Evolutionary conservation across 208 protist genomes (phyloP).

Genomic region (Crithidia sp.): DNA sequence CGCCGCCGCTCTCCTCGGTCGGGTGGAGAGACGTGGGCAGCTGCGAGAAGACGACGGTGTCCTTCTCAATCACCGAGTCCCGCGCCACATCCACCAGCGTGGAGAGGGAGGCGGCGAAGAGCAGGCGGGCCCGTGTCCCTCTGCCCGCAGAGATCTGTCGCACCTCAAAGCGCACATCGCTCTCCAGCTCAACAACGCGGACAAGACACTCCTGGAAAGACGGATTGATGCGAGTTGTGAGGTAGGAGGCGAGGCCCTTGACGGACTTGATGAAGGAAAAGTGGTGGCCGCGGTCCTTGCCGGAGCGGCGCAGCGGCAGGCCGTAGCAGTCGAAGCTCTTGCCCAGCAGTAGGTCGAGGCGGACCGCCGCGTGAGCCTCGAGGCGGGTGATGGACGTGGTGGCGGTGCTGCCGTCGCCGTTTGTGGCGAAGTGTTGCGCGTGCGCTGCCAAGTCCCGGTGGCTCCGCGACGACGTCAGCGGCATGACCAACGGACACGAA

Average conservation of each 20-base stretch:
- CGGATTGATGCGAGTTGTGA: conserved; percentile 48
- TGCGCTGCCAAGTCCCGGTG: conserved; percentile 8
- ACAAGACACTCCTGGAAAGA: conserved; percentile 60
- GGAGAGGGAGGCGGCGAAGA: conserved; percentile 40
- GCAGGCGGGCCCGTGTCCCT: conserved; percentile 7
- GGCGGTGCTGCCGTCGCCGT: not conserved
- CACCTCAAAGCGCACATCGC: conserved; percentile 52
- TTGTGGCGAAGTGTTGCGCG: not conserved
- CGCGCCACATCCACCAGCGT: conserved; percentile 52
- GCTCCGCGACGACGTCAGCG: conserved; percentile 9
- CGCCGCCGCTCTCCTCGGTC: conserved; percentile 3
- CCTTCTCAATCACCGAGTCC: conserved; percentile 52
- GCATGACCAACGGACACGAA: conserved; percentile 4
- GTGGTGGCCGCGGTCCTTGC: conserved; percentile 7
- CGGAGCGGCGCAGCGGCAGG: conserved; percentile 21
- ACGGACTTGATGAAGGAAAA: conserved; percentile 36
- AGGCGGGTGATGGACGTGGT: conserved; percentile 24
- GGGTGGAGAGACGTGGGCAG: conserved; percentile 28
- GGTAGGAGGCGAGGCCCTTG: conserved; percentile 41
- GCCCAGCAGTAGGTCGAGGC: conserved; percentile 34
- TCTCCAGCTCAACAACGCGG: conserved; percentile 31
- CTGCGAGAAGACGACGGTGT: conserved; percentile 51
- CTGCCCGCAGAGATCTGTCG: conserved; percentile 12
- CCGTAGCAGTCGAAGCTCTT: conserved; percentile 51
- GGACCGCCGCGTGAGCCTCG: conserved; percentile 44